Base-by-base conservation (phyloP, 306 rosid species). In the Coriaria nepalensis region DNA sequence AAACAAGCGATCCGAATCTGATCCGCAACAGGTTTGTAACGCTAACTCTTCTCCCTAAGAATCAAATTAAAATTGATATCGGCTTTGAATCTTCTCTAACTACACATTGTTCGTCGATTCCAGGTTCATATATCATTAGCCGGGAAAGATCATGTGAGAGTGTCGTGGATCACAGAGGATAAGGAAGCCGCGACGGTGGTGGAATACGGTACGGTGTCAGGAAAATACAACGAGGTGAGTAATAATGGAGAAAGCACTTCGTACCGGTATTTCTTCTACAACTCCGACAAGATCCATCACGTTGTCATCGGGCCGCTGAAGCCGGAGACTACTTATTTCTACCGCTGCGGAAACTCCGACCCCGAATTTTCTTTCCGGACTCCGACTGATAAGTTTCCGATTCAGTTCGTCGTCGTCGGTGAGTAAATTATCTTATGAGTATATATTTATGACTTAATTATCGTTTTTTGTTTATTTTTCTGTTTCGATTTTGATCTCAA, bases 51-150 rank as follows among this genome's bases (percentile, higher is more conserved):
- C 11, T 53, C 33, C 39, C 6, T 13, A 52, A 13, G n/a, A 32
- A 35, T 52, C 39, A 8, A 4, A 7, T 10, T 13, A 10, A 33
- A 32, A 32, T 13, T 46, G 9, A 33, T n/a, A 8, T 33, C 0
- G 8, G 0, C 13, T 10, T 13, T 3, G 33, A 6, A 2, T 7
- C 7, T 13, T 39, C 6, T 52, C 8, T 10, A 39, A 12, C 8
- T 10, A 6, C 6, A 54, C 2, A 20, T 5, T 35, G 33, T 33
- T 13, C 29, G 29, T 3, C 29, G 2, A 12, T 20, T 47, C 12
- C 6, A 83, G 93, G 92, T 84, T 14, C 94, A 84, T 55, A 62
- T 84, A 47, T 84, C 94, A 2, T 61, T 84, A 59, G 79, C 60
- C 66, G 94, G 87, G 7, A 61, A 53, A 32, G 83, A 80, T 15